phyloP scores from a whole-genome alignment of 129 eudicot genomes.

The Ambrosia artemisiifolia region DNA sequence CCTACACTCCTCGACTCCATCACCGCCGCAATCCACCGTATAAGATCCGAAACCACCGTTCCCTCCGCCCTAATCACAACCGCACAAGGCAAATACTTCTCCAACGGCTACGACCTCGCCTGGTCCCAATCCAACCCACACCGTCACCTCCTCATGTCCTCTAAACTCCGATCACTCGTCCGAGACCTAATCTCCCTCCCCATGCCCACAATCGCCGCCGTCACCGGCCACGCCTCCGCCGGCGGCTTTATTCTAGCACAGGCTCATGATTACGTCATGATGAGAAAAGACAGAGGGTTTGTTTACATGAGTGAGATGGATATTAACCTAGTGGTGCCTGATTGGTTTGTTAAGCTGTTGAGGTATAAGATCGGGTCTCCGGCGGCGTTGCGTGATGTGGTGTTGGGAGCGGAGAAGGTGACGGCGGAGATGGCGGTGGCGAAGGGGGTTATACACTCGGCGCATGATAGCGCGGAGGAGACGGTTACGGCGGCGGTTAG shows the following conservation, averaged over 20 bases:
- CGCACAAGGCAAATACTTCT: slow-evolving; percentile 75
- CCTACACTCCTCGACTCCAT: slow-evolving; percentile 63
- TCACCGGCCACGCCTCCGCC: slow-evolving; percentile 74
- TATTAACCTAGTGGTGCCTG: slow-evolving; percentile 40
- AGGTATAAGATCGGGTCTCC: slow-evolving; percentile 51
- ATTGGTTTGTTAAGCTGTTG: slow-evolving; percentile 43
- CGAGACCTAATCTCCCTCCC: slow-evolving; percentile 58
- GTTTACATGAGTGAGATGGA: slow-evolving; percentile 84
- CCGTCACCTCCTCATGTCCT: slow-evolving; percentile 37
- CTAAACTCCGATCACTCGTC: slow-evolving; percentile 53
- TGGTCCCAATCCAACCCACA: slow-evolving; percentile 47
- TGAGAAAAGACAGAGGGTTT: slow-evolving; percentile 69
- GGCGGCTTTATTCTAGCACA: slow-evolving; percentile 56
- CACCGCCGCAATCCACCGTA: slow-evolving; percentile 34
- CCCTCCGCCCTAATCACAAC: slow-evolving; percentile 69
- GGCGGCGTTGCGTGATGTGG: slow-evolving; percentile 46
- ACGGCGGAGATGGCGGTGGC: slow-evolving; percentile 55
- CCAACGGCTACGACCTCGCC: slow-evolving; percentile 73
- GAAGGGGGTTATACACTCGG: slow-evolving; percentile 60
- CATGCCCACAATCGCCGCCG: slow-evolving; percentile 89
- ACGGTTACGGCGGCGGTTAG: slow-evolving; percentile 56
- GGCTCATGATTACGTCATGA: slow-evolving; percentile 64
- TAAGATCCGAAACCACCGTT: slow-evolving; percentile 35
- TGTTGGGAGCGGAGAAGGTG: slow-evolving; percentile 52
- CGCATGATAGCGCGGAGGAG: slow-evolving; percentile 50